Conservation (phyloP, 1,139 yeast genomes). For the Yamadazyma taylorii region DNA sequence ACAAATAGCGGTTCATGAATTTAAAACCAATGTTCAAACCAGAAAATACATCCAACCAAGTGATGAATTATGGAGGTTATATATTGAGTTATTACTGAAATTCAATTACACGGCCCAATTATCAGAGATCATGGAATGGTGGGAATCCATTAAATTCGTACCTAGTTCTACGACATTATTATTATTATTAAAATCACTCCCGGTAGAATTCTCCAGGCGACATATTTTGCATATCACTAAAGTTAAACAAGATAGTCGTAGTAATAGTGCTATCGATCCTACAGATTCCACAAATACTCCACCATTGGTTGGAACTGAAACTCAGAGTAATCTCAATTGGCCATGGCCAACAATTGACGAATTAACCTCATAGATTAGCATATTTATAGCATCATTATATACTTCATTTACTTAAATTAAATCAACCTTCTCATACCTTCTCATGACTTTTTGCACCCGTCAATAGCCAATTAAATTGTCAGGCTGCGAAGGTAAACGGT, state of each 20-base stretch:
- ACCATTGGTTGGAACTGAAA: not conserved
- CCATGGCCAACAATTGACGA: constrained; percentile 28
- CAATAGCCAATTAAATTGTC: constrained; percentile 18
- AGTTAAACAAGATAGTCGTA: constrained; percentile 18
- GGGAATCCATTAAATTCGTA: constrained; percentile 52
- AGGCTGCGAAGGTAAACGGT: constrained; percentile 1
- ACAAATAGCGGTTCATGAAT: constrained; percentile 61
- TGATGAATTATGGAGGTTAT: constrained; percentile 48
- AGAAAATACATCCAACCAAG: constrained; percentile 40
- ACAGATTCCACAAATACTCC: no score
- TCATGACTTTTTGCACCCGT: constrained; percentile 6
- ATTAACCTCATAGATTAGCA: constrained; percentile 5
- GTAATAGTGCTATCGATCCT: not conserved
- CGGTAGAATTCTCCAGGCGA: constrained; percentile 37
- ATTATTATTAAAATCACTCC: constrained; percentile 39
- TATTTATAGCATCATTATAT: no score
- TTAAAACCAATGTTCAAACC: constrained; percentile 33
- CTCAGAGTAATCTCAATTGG: constrained; percentile 17
- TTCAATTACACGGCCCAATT: constrained; percentile 52
- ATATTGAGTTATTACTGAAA: constrained; percentile 49
- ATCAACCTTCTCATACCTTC: no score
- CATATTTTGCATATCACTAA: constrained; percentile 41
- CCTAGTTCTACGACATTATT: constrained; percentile 45
- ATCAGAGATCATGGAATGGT: constrained; percentile 52
- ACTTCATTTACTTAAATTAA: no score